Evolutionary conservation across 2,329 filamentous ascomycete species (phyloP).

Genomic region (Neophaeococcomyces mojaviensis): DNA sequence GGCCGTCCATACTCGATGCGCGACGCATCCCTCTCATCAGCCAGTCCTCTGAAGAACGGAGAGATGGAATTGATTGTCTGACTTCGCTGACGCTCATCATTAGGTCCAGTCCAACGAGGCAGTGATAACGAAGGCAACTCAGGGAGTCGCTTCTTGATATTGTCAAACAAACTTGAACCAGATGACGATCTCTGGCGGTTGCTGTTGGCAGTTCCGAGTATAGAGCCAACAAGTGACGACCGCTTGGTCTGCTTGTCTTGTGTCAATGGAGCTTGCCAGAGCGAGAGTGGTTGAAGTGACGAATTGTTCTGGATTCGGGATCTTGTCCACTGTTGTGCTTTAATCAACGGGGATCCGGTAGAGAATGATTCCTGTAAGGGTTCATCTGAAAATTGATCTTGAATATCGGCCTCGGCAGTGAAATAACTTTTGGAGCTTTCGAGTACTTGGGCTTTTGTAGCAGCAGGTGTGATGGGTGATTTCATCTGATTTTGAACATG

Average conservation of each 20-base stretch:
- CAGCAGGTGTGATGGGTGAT: conserved; percentile 50
- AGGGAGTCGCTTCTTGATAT: conserved; percentile 30
- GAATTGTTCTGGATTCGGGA: neutral
- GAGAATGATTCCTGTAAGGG: neutral
- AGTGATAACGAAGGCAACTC: conserved; percentile 26
- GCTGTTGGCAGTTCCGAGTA: neutral
- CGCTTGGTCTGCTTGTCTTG: conserved; percentile 1
- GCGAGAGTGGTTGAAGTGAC: neutral
- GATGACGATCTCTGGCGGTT: conserved; percentile 5
- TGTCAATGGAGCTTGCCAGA: neutral
- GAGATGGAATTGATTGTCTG: neutral
- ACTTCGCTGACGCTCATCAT: neutral
- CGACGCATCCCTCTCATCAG: too few relatives aligned
- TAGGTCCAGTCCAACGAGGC: neutral
- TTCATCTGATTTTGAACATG: conserved; percentile 49
- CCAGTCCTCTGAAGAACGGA: neutral
- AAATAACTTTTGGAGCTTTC: conserved; percentile 44
- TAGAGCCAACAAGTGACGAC: conserved; percentile 5
- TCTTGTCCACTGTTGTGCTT: neutral
- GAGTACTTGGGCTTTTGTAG: conserved; percentile 52
- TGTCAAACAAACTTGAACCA: conserved; percentile 6
- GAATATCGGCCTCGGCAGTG: conserved; percentile 10
- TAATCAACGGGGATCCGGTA: neutral
- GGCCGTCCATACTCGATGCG: too few relatives aligned
- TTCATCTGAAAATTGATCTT: neutral